phyloP scores from a whole-genome alignment of 2,329 filamentous ascomycete genomes.

The Trichoderma sp. region DNA sequence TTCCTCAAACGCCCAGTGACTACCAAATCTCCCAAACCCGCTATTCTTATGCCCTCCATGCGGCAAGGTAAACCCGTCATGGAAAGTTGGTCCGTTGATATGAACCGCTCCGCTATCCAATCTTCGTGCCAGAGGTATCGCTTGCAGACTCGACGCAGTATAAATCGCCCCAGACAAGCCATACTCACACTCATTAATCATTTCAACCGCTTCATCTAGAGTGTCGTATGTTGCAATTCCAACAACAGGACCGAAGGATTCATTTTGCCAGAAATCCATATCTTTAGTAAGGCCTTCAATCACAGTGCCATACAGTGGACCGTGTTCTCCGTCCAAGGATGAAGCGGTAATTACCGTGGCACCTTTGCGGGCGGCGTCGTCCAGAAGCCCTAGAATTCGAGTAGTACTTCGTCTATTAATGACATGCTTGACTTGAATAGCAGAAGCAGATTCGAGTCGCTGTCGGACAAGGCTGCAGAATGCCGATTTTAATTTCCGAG shows the following conservation, averaged over 20 bases:
- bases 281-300: conserved; percentile 24
- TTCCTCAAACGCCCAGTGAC: conserved; percentile 16
- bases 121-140: conserved; percentile 14
- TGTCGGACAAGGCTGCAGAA: not conserved
- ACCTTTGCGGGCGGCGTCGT: not conserved
- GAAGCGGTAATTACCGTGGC: conserved; percentile 2
- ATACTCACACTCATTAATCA: conserved; percentile 25
- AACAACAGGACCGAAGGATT: conserved; percentile 28
- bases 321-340: not conserved
- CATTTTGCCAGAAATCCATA: conserved; percentile 25
- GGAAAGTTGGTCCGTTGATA: conserved; percentile 28
- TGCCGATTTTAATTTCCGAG: not conserved
- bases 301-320: conserved; percentile 21
- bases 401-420: not conserved
- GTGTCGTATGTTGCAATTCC: conserved; percentile 18
- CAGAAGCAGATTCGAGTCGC: not conserved
- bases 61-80: conserved; percentile 28
- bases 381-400: not conserved
- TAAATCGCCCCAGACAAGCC: conserved; percentile 28
- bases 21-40: conserved; percentile 30
- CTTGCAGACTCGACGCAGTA: conserved; percentile 12
- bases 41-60: conserved; percentile 30
- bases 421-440: not conserved
- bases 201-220: conserved; percentile 24
- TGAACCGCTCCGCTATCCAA: conserved; percentile 27